Evolutionary conservation across 768 basidiomycete species (phyloP).

Genomic region (Gloeopeniophorella convolvens): DNA sequence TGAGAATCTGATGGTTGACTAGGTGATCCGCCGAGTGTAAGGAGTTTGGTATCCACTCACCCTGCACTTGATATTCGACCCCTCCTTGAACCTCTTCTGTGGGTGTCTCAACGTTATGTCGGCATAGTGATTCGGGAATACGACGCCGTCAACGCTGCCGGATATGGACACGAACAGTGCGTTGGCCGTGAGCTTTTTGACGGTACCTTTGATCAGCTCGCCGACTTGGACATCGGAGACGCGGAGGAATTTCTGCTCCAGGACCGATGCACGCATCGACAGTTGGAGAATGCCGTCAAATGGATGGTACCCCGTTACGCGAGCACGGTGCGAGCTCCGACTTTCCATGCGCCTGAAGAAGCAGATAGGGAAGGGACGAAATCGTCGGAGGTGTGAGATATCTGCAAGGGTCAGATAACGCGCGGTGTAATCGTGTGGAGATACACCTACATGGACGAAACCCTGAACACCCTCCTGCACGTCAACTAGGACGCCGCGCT

Average conservation of each 20-base stretch:
- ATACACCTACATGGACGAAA: conserved; percentile 76
- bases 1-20: conserved; percentile 54
- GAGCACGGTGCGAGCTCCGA: conserved; percentile 75
- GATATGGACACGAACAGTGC: conserved; percentile 82
- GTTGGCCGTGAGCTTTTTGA: conserved; percentile 77
- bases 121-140: conserved; percentile 94
- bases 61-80: conserved; percentile 76
- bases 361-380: conserved; percentile 72
- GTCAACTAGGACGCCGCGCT: conserved; percentile 74
- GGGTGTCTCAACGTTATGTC: conserved; percentile 95
- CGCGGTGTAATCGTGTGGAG: neutral
- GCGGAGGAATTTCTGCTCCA: conserved; percentile 83
- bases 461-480: conserved; percentile 61
- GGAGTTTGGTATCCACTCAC: conserved; percentile 39
- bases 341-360: conserved; percentile 72
- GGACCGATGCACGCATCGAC: conserved; percentile 74
- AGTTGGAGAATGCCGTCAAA: conserved; percentile 87
- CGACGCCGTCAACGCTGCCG: conserved; percentile 84
- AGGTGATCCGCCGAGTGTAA: neutral
- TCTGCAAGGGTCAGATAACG: conserved; percentile 40
- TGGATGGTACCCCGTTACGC: conserved; percentile 78
- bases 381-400: conserved; percentile 90
- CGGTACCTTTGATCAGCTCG: conserved; percentile 77
- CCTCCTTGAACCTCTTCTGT: conserved; percentile 81
- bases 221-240: conserved; percentile 80